phyloP scores from a whole-genome alignment of 2,329 filamentous ascomycete genomes.

The Aspergillaceae sp. region DNA sequence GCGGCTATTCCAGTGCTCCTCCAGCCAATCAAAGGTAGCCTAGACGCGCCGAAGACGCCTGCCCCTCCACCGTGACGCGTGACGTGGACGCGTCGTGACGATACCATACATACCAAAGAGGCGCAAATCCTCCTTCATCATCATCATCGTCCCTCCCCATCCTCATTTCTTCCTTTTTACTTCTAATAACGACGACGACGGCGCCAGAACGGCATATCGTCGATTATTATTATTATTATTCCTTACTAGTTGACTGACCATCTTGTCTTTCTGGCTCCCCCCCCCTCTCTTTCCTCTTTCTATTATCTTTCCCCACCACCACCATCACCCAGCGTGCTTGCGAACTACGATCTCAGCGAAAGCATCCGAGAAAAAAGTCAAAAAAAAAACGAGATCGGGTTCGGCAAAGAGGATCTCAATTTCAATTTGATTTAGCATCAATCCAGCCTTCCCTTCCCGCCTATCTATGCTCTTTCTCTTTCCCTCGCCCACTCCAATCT shows the following conservation, averaged over 20 bases:
- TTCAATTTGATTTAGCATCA: too few relatives aligned
- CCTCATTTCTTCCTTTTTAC: too few relatives aligned
- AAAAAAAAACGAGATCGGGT: not conserved
- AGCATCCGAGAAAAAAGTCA: not conserved
- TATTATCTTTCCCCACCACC: not conserved
- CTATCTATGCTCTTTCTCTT: too few relatives aligned
- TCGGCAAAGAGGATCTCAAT: too few relatives aligned
- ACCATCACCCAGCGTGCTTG: conserved; percentile 2
- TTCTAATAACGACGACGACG: too few relatives aligned
- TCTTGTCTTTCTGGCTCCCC: too few relatives aligned
- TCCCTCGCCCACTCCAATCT: not conserved
- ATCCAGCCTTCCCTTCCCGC: too few relatives aligned
- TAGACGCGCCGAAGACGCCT: not conserved
- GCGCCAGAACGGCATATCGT: too few relatives aligned
- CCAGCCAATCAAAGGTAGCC: not conserved
- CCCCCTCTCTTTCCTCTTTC: conserved; percentile 4
- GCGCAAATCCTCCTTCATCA: conserved; percentile 9
- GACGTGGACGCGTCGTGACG: conserved; percentile 16
- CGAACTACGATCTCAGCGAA: not conserved
- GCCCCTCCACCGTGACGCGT: not conserved
- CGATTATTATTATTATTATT: too few relatives aligned
- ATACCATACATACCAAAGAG: conserved; percentile 17
- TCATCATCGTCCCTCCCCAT: conserved; percentile 10
- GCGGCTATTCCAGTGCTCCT: not conserved
- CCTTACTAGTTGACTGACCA: too few relatives aligned